phyloP scores from a whole-genome alignment of 352 stramenopile genomes.

The Phytophthora nicotianae region DNA sequence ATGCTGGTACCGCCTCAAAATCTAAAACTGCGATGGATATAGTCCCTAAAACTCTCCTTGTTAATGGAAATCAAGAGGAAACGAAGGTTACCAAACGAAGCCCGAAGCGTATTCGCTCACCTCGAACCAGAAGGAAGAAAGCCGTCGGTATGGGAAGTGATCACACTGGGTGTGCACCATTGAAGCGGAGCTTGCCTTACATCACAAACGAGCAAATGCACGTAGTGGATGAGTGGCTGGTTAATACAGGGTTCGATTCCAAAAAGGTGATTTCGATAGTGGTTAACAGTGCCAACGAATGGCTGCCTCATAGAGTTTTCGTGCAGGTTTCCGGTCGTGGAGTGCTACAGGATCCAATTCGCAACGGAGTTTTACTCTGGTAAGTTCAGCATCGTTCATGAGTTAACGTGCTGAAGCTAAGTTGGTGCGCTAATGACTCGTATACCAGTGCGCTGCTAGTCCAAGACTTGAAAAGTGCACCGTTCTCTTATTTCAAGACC shows the following conservation, averaged over 20 bases:
- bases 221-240: slow-evolving; percentile 39
- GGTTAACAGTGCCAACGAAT: background rate
- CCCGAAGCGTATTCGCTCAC: background rate
- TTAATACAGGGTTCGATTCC: slow-evolving; percentile 16
- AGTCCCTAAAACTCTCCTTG: background rate
- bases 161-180: background rate
- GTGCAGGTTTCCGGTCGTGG: slow-evolving; percentile 17
- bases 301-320: slow-evolving; percentile 1
- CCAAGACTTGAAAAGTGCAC: slow-evolving; percentile 3
- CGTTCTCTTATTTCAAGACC: slow-evolving; percentile 27
- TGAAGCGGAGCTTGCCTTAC: slow-evolving; percentile 32
- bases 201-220: slow-evolving; percentile 40
- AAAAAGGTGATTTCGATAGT: slow-evolving; percentile 11
- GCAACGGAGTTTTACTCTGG: slow-evolving; percentile 48
- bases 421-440: background rate
- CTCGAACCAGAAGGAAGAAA: slow-evolving; percentile 3
- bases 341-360: slow-evolving; percentile 42
- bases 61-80: background rate
- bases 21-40: background rate
- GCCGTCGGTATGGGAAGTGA: background rate
- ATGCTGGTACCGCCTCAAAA: background rate
- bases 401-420: background rate
- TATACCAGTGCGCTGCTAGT: slow-evolving; percentile 12
- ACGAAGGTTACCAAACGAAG: too few relatives aligned
- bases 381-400: slow-evolving; percentile 3